Evolutionary conservation across 352 stramenopile species (phyloP), one percentile per base, ranked within the genome.

Genomic region (Pythium periplocum): DNA sequence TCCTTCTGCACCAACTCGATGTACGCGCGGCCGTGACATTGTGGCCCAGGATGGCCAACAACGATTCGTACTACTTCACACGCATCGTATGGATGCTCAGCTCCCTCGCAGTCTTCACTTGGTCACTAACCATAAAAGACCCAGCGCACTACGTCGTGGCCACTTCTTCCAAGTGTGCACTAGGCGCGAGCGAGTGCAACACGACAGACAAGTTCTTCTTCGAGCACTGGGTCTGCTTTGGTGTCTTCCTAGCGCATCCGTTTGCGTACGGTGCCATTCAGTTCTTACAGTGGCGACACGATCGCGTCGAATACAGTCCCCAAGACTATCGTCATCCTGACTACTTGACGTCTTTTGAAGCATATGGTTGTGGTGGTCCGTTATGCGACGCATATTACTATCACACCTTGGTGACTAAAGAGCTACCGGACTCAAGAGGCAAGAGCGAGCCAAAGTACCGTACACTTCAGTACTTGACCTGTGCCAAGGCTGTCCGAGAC

Each of bases 41-140:
- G 4, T 75, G 67, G 67, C 62, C 62, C 2, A 70, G 68, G 40
- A 72, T 75, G 67, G 57, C 63, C 12, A 75, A 75, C 51, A 75
- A 75, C 31, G 67, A 75, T 55, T 57, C 67, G 34, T 75, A 61
- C 33, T 75, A 75, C 36, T 62, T 67, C 30, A 47, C 50, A 7
- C 54, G 67, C 9, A 61, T 72, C 39, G 51, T 53, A 4, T 75
- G 67, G 67, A 75, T 75, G 67, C 51, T 69, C 32, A 50, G 49
- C 0, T 60, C 66, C 4, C 54, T 71, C 30, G 38, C 35, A 8
- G 42, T 69, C 4, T 66, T 75, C 51, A 55, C 69, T 41, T 67
- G 62, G 62, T 66, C 58, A 35, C 56, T 75, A n/a, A 66, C 48
- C 1, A 50, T 56, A 2, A 40, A 6, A 0, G 38, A 71, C 33